phyloP scores from a whole-genome alignment of 2,329 filamentous ascomycete genomes.

The Claviceps sp. region DNA sequence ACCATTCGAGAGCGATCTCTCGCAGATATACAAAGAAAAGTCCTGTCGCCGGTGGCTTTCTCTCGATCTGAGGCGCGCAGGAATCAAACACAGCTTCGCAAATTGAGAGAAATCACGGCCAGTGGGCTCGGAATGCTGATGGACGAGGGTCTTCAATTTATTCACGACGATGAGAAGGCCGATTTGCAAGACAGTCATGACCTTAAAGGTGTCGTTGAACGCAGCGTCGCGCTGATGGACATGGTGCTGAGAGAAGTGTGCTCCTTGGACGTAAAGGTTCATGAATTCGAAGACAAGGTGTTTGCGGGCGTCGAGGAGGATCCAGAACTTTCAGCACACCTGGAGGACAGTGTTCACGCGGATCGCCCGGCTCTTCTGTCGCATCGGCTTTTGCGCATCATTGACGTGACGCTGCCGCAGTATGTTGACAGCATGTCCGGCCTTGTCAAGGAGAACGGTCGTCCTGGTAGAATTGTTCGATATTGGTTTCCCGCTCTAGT shows the following conservation, averaged over 20 bases:
- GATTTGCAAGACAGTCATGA: constrained; percentile 35
- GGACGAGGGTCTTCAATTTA: constrained; percentile 67
- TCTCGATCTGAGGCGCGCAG: constrained; percentile 60
- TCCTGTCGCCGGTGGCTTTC: constrained; percentile 67
- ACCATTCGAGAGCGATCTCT: constrained; percentile 63
- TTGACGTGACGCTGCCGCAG: constrained; percentile 53
- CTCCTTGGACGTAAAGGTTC: constrained; percentile 45
- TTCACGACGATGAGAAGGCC: constrained; percentile 44
- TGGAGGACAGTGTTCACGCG: constrained; percentile 29
- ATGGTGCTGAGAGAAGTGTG: constrained; percentile 64
- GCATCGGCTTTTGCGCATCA: constrained; percentile 52
- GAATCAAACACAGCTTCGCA: constrained; percentile 60
- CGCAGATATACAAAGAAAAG: constrained; percentile 52
- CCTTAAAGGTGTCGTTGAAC: constrained; percentile 61
- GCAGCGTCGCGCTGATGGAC: constrained; percentile 76
- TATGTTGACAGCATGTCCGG: constrained; percentile 45
- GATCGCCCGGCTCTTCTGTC: constrained; percentile 48
- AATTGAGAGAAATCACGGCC: constrained; percentile 66
- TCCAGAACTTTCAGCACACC: constrained; percentile 40
- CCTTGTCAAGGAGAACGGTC: constrained; percentile 53
- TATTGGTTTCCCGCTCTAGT: constrained; percentile 76
- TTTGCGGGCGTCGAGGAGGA: constrained; percentile 50
- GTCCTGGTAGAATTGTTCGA: constrained; percentile 59
- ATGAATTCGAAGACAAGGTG: constrained; percentile 52
- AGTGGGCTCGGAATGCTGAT: constrained; percentile 79